Evolutionary conservation across 345 rosid genomes (phyloP).

Genomic region (Syzygium jambos): DNA sequence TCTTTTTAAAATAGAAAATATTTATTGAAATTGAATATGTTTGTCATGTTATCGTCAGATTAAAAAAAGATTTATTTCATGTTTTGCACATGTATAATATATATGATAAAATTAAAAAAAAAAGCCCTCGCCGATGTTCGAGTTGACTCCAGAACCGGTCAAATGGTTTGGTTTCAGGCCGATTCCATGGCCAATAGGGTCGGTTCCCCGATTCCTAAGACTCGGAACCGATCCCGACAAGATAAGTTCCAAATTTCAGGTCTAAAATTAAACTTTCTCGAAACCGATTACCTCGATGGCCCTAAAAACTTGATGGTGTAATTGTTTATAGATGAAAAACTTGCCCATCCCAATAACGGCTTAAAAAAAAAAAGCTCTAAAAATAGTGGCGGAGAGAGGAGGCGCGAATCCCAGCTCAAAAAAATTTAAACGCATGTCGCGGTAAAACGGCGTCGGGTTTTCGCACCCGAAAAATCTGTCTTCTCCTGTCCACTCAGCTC

Average conservation of each 20-base stretch:
- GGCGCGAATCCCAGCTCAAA: background rate
- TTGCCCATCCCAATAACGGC: background rate
- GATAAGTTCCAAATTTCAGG: background rate
- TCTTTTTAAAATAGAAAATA: background rate
- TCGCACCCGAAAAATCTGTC: background rate
- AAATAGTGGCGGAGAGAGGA: background rate
- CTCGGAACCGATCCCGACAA: background rate
- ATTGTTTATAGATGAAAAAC: background rate
- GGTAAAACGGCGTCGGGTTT: background rate
- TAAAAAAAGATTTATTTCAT: background rate
- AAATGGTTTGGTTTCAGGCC: background rate
- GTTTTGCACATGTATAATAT: background rate
- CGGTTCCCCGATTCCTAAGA: background rate
- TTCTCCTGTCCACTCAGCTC: background rate
- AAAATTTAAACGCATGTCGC: accelerated
- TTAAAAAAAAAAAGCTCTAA: background rate
- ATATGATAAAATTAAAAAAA: background rate
- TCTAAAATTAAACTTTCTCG: too few relatives aligned
- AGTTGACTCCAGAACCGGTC: background rate
- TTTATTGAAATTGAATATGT: background rate
- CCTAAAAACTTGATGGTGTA: too few relatives aligned
- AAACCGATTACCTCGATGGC: background rate
- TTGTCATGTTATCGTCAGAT: background rate
- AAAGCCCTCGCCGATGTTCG: accelerated
- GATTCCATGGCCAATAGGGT: background rate